Conservation (phyloP, 192 early-diverging fungal genomes). For the Spinellus fusiger region DNA sequence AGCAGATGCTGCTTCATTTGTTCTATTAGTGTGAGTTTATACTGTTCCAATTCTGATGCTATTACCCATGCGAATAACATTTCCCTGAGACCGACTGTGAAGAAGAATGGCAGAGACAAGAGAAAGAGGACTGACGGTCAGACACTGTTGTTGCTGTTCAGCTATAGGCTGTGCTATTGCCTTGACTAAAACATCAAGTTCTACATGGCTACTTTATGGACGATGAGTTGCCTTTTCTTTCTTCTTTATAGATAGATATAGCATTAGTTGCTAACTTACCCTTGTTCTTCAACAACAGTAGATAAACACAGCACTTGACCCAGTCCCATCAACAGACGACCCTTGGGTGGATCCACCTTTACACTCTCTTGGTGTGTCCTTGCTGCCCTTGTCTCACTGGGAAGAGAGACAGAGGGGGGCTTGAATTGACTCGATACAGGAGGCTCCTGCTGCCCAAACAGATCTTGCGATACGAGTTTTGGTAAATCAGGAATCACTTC, state of each 20-base stretch:
- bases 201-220: too few species aligned
- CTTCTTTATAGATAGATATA: background rate
- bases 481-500: conserved; percentile 12
- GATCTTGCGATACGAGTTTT: background rate
- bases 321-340: background rate
- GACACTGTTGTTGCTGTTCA: conserved; percentile 8
- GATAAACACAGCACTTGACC: background rate
- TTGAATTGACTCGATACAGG: background rate
- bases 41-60: background rate
- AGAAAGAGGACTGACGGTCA: conserved; percentile 5
- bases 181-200: too few species aligned
- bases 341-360: background rate
- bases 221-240: too few species aligned
- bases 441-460: background rate
- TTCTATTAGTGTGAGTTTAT: background rate
- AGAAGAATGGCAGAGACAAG: conserved; percentile 9
- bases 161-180: background rate
- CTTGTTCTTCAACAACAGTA: background rate
- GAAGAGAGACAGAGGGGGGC: background rate
- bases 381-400: background rate
- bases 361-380: background rate
- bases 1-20: background rate
- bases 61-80: conserved; percentile 8
- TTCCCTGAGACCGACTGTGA: conserved; percentile 7
- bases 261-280: background rate